Evolutionary conservation across 768 basidiomycete species (phyloP).

Genomic region (Paxillus ammoniavirescens): DNA sequence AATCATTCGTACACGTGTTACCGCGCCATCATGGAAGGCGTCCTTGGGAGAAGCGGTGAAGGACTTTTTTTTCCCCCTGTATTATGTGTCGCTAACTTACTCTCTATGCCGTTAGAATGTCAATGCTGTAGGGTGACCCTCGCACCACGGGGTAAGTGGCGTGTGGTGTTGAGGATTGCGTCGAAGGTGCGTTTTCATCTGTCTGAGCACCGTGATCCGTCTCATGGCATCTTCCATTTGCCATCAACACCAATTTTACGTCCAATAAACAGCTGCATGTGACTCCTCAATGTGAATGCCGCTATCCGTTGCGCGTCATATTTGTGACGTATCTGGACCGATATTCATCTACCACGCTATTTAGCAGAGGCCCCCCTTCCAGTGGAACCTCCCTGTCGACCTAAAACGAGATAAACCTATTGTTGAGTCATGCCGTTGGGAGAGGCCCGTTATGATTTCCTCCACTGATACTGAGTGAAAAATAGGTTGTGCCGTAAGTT

Average conservation of each 20-base stretch:
- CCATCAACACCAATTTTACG: background rate
- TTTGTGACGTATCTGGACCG: background rate
- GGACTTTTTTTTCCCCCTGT: too few relatives aligned
- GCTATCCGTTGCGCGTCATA: background rate
- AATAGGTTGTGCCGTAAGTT: background rate
- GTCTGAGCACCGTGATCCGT: conserved; percentile 22
- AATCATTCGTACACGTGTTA: too few relatives aligned
- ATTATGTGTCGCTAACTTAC: too few relatives aligned
- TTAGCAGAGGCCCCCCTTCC: background rate
- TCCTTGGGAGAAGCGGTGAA: too few relatives aligned
- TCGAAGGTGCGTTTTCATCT: too few relatives aligned
- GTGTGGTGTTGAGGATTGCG: too few relatives aligned
- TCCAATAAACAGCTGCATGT: background rate
- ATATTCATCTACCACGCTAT: background rate
- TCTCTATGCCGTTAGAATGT: too few relatives aligned
- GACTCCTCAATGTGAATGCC: background rate
- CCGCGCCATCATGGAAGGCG: too few relatives aligned
- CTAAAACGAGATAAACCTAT: background rate
- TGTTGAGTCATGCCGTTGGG: background rate
- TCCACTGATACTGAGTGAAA: background rate
- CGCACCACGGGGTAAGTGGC: too few relatives aligned
- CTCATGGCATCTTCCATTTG: background rate
- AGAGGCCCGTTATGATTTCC: background rate
- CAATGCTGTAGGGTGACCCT: too few relatives aligned
- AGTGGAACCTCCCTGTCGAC: background rate